Base-by-base conservation (phyloP, 176 grass and related monocot species). In the Dendrocalamus sinicus region DNA sequence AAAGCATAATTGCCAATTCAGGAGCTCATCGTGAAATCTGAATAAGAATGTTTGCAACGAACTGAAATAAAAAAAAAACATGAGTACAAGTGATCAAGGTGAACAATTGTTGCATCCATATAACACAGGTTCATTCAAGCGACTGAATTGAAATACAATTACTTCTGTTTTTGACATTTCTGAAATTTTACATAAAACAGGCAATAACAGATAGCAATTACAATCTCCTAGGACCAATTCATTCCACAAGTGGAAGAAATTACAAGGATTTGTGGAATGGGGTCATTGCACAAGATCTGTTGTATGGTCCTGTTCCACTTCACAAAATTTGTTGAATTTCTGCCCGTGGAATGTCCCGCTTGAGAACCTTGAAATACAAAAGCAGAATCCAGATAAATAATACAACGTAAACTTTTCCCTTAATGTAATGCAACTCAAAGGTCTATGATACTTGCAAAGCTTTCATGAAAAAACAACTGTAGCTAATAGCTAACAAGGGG, bases 261-360 rank as follows among this genome's bases (percentile, higher is more conserved):
- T 63, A 16, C 17, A 61, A 61, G 19, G 28, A 63, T 68, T 68
- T 67, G 26, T 67, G 44, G 9, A 65, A 65, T 16, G n/a, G 26
- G 44, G 7, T 51, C 71, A 5, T 32, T 52, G 1, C 15, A 30
- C 13, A 52, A 53, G 50, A 32, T 26, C 6, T 51, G 12, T 19
- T 17, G 24, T 17, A 74, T 74, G 72, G 8, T 13, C 2, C 63
- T 4, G 2, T 66, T 32, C 16, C 72, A 35, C 7, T 52, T 47
- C 17, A 83, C 39, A 72, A 83, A 83, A 10, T 16, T 35, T 60
- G 16, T 60, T 83, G 47, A 75, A 17, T 75, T 32, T 67, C 51
- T 76, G 51, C 96, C 96, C 96, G 95, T 95, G 96, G 93, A 86
- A 98, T 98, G 72, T 95, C 96, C 58, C 91, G 83, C 72, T 95